These are phyloP conservation scores for Fusarium guadeloupense DNA, from an alignment of 2,329 filamentous ascomycete genomes.

Conservation along the genomic window DNA sequence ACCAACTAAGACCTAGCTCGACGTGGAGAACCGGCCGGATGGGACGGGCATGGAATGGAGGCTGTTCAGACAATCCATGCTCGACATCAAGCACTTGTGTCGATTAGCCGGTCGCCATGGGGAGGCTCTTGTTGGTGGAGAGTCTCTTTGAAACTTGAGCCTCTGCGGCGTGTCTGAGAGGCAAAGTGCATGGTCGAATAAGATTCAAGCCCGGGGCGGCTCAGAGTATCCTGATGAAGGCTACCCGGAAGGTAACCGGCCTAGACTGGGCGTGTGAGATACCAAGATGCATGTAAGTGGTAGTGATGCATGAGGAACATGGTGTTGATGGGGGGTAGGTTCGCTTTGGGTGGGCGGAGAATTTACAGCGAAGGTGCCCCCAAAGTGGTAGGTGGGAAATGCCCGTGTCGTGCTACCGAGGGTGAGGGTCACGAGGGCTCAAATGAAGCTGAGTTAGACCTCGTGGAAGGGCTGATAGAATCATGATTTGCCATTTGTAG, in stretches of 20 bases:
- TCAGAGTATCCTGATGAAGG: not conserved
- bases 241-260: slow-evolving; percentile 10
- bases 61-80: slow-evolving; percentile 6
- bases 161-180: slow-evolving; percentile 9
- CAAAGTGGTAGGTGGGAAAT: slow-evolving; percentile 32
- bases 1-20: not conserved
- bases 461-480: too few species aligned
- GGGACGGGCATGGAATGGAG: slow-evolving; percentile 20
- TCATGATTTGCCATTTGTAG: too few species aligned
- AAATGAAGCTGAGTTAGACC: not conserved
- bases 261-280: not conserved
- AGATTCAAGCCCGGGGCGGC: not conserved
- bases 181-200: slow-evolving; percentile 26
- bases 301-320: slow-evolving; percentile 10
- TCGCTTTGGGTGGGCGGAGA: slow-evolving; percentile 18
- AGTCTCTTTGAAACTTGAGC: slow-evolving; percentile 4
- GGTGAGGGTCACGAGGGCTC: slow-evolving; percentile 6
- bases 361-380: slow-evolving; percentile 27
- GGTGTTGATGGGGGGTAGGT: slow-evolving; percentile 19
- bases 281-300: slow-evolving; percentile 5
- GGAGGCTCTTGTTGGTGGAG: slow-evolving; percentile 8
- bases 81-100: slow-evolving; percentile 19
- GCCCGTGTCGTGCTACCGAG: not conserved
- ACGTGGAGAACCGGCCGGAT: slow-evolving; percentile 22
- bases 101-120: slow-evolving; percentile 17